These are phyloP conservation scores for Daldinia sp. DNA, from an alignment of 2,329 filamentous ascomycete species.

Conservation along the genomic window DNA sequence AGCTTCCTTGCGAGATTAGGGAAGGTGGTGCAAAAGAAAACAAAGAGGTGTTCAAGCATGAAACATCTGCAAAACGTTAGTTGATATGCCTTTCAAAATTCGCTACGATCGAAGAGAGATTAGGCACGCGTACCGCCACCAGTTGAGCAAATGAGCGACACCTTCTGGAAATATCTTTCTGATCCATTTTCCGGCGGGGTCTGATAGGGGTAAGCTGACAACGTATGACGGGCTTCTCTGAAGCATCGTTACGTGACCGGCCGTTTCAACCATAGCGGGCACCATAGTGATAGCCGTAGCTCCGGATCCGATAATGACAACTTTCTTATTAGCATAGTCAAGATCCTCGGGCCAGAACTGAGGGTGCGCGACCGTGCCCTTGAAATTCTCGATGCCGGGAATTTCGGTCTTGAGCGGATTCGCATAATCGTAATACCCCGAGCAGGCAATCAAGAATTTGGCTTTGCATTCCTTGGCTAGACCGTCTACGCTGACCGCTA, in stretches of 20 bases:
- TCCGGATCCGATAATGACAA: slow-evolving; percentile 81
- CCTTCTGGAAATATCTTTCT: slow-evolving; percentile 57
- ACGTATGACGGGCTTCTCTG: slow-evolving; percentile 83
- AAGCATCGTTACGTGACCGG: slow-evolving; percentile 78
- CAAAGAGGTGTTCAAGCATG: slow-evolving; percentile 54
- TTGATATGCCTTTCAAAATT: background rate
- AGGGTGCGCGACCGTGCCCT: slow-evolving; percentile 71
- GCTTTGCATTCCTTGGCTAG: slow-evolving; percentile 56
- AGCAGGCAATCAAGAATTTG: slow-evolving; percentile 69
- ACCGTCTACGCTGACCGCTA: slow-evolving; percentile 56
- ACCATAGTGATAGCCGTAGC: slow-evolving; percentile 84
- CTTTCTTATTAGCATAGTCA: slow-evolving; percentile 73
- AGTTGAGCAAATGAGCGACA: slow-evolving; percentile 59
- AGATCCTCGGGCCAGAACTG: slow-evolving; percentile 79
- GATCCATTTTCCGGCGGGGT: slow-evolving; percentile 52
- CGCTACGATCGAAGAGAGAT: background rate
- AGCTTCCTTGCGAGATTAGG: slow-evolving; percentile 60
- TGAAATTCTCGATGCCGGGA: slow-evolving; percentile 70
- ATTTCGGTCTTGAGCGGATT: slow-evolving; percentile 66
- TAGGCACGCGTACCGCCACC: slow-evolving; percentile 52
- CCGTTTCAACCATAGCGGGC: slow-evolving; percentile 74
- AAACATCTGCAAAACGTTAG: slow-evolving; percentile 48
- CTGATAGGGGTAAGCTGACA: slow-evolving; percentile 63
- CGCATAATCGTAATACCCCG: slow-evolving; percentile 75
- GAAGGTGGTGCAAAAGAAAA: slow-evolving; percentile 61